These are phyloP conservation scores for Xerophyta viscosa DNA, from an alignment of 106 monocot genomes.

Conservation along the genomic window DNA sequence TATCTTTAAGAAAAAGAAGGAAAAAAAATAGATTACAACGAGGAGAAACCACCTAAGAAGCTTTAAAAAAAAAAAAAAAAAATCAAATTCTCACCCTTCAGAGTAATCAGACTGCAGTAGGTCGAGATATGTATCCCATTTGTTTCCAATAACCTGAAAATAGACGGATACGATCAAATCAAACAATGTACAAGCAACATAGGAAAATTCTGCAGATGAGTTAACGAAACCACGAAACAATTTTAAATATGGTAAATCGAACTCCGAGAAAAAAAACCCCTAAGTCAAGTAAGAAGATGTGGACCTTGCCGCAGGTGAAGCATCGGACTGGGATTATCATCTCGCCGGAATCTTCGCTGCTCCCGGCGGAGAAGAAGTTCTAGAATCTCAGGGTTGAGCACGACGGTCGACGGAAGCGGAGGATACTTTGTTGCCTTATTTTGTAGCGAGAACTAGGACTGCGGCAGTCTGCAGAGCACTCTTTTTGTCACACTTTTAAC, in stretches of 20 bases:
- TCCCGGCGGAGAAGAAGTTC: not conserved
- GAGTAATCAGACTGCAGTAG: slow-evolving; percentile 9
- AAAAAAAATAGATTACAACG: not conserved
- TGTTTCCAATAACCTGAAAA: slow-evolving; percentile 11
- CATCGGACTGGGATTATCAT: slow-evolving; percentile 87
- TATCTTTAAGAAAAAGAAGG: too few relatives aligned
- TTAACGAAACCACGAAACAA: too few relatives aligned
- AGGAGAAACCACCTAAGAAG: not conserved
- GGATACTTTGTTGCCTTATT: too few relatives aligned
- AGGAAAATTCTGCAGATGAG: too few relatives aligned
- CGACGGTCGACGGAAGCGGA: too few relatives aligned
- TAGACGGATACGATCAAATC: not conserved
- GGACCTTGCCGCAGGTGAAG: slow-evolving; percentile 71
- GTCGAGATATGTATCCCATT: slow-evolving; percentile 6
- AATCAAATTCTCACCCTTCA: slow-evolving; percentile 5
- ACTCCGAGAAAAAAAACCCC: not conserved
- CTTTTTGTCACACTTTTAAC: too few relatives aligned
- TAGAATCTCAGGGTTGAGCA: not conserved
- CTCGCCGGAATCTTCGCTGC: slow-evolving; percentile 5
- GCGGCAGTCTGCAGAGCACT: too few relatives aligned
- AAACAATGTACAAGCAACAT: not conserved
- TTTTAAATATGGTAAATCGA: too few relatives aligned
- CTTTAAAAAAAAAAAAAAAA: not conserved
- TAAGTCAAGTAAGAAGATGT: not conserved
- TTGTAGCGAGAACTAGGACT: too few relatives aligned